phyloP scores from a whole-genome alignment of 441 rosid genomes.

The Francoa sonchifolia region DNA sequence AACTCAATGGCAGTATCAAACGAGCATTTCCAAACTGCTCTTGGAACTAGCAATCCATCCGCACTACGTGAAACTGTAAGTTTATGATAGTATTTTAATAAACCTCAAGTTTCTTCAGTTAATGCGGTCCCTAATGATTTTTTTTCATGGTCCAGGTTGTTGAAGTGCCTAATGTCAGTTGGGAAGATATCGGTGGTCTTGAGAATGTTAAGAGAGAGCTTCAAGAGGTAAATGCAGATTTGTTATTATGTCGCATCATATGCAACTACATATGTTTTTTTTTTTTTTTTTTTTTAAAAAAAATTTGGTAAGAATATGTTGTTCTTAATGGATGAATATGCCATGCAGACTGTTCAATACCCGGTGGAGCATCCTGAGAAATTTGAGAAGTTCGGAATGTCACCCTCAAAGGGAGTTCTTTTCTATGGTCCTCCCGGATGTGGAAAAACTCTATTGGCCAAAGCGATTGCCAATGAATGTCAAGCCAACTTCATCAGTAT shows the following conservation, averaged over 20 bases:
- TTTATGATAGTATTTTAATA: no score
- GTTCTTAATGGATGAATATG: no score
- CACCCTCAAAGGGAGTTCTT: conserved; percentile 47
- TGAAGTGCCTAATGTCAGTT: conserved; percentile 50
- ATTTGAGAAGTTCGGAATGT: conserved; percentile 48
- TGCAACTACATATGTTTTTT: no score
- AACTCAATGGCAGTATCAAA: not conserved
- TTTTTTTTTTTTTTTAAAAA: no score
- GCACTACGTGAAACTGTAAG: not conserved
- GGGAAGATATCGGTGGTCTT: conserved; percentile 63
- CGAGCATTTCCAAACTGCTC: not conserved
- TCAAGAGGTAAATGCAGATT: no score
- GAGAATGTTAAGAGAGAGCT: conserved; percentile 55
- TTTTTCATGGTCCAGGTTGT: conserved; percentile 21
- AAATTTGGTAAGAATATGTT: no score
- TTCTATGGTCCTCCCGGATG: conserved; percentile 52
- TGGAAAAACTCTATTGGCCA: conserved; percentile 48
- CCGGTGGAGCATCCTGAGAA: conserved; percentile 59
- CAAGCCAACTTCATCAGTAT: conserved; percentile 47
- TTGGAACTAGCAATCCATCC: not conserved
- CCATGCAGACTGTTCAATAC: conserved; percentile 52
- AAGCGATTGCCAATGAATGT: conserved; percentile 50
- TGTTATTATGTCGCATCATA: no score
- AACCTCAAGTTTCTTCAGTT: not conserved
- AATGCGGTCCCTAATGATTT: conserved; percentile 8